phyloP scores from a whole-genome alignment of 148 eudicot genomes.

The Agrostemma githago region DNA sequence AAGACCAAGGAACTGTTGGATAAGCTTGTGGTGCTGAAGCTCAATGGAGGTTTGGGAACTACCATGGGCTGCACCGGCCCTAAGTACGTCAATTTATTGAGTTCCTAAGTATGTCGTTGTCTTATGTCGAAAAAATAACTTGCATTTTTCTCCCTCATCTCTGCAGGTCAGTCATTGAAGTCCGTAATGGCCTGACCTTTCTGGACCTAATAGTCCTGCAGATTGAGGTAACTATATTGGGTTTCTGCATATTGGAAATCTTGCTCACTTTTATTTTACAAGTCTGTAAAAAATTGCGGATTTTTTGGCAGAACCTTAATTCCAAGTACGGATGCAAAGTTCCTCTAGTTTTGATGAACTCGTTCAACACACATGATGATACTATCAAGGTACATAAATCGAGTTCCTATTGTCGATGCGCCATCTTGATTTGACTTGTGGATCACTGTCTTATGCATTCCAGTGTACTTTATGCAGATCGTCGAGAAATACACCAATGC shows the following conservation, averaged over 20 bases:
- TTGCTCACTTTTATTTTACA: background rate
- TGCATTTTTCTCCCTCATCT: background rate
- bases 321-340: conserved; percentile 85
- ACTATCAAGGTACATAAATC: conserved; percentile 57
- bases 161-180: conserved; percentile 92
- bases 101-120: conserved; percentile 2
- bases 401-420: background rate
- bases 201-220: conserved; percentile 83
- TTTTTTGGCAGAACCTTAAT: conserved; percentile 53
- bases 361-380: conserved; percentile 98
- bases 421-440: background rate
- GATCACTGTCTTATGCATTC: conserved; percentile 13
- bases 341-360: conserved; percentile 94
- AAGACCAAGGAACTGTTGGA: conserved; percentile 67
- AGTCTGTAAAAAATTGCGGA: background rate
- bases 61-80: conserved; percentile 99
- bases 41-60: conserved; percentile 98
- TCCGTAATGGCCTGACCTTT: conserved; percentile 86
- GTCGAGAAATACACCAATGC: conserved; percentile 73
- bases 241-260: background rate
- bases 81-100: conserved; percentile 47
- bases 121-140: background rate
- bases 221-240: conserved; percentile 61
- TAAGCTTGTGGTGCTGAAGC: conserved; percentile 97
- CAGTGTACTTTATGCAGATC: conserved; percentile 45